Conservation (phyloP, 805 yeast genomes). For the Teunomyces stri region DNA sequence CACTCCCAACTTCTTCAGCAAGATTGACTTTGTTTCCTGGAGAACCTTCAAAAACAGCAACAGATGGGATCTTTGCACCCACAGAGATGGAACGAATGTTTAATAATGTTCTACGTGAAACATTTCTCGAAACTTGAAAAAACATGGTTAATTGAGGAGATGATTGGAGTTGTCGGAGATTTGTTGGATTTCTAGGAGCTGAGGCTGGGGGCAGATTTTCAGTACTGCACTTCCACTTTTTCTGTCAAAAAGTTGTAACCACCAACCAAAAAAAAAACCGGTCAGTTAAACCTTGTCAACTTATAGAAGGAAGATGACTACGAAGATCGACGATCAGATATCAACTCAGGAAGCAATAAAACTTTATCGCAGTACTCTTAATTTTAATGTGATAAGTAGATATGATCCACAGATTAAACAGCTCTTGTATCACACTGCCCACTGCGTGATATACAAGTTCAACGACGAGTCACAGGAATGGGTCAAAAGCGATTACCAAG, state of each 20-base stretch:
- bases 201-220: background rate
- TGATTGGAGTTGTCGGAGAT: background rate
- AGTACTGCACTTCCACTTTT: background rate
- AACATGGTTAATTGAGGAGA: constrained; percentile 2
- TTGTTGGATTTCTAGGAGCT: background rate
- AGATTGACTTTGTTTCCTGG: constrained; percentile 64
- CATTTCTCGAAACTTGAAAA: constrained; percentile 4
- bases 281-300: background rate
- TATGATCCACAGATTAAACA: constrained; percentile 73
- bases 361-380: constrained; percentile 64
- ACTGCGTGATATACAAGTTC: constrained; percentile 68
- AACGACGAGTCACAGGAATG: constrained; percentile 58
- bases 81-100: constrained; percentile 20
- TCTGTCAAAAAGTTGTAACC: background rate
- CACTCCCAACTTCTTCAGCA: constrained; percentile 41
- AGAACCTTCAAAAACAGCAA: constrained; percentile 54
- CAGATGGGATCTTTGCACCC: constrained; percentile 64
- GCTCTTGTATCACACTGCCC: constrained; percentile 65
- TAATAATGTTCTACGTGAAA: background rate
- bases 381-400: constrained; percentile 72
- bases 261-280: background rate
- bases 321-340: constrained; percentile 26
- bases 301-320: background rate
- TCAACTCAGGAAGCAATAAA: constrained; percentile 50
- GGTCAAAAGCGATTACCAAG: constrained; percentile 69